These are phyloP conservation scores for Manihot esculenta DNA, from an alignment of 441 rosid genomes.

Conservation along the genomic window DNA sequence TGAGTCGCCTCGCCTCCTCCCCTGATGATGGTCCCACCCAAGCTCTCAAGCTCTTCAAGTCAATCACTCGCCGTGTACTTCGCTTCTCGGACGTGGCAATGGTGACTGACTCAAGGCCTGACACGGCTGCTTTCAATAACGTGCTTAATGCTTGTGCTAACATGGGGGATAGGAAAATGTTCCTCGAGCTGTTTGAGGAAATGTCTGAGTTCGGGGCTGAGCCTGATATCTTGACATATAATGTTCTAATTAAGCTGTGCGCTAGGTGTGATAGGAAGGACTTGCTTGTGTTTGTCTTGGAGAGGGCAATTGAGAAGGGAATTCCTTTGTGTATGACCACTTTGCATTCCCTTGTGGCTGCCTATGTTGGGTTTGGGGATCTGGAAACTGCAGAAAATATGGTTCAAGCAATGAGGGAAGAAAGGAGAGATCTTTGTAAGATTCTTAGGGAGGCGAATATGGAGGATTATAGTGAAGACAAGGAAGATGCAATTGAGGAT, in stretches of 20 bases:
- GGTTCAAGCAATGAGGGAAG: conserved; percentile 91
- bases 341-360: conserved; percentile 83
- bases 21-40: conserved; percentile 66
- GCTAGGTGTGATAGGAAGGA: conserved; percentile 70
- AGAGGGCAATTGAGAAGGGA: conserved; percentile 57
- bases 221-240: conserved; percentile 77
- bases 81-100: conserved; percentile 45
- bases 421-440: conserved; percentile 78
- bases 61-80: conserved; percentile 52
- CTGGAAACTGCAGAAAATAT: conserved; percentile 67
- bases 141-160: conserved; percentile 94
- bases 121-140: conserved; percentile 79
- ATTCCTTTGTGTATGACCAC: conserved; percentile 72
- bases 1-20: conserved; percentile 63
- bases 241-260: conserved; percentile 81
- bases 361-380: conserved; percentile 90
- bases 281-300: conserved; percentile 72
- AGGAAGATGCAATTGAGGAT: conserved; percentile 29
- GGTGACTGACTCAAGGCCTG: conserved; percentile 66
- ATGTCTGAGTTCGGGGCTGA: conserved; percentile 64
- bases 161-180: conserved; percentile 59
- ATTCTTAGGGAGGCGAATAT: conserved; percentile 57
- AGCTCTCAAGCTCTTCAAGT: conserved; percentile 58
- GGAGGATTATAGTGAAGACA: conserved; percentile 39
- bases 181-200: conserved; percentile 61